phyloP scores from a whole-genome alignment of 2,329 filamentous ascomycete species.

The Ascocoryne sarcoides region DNA sequence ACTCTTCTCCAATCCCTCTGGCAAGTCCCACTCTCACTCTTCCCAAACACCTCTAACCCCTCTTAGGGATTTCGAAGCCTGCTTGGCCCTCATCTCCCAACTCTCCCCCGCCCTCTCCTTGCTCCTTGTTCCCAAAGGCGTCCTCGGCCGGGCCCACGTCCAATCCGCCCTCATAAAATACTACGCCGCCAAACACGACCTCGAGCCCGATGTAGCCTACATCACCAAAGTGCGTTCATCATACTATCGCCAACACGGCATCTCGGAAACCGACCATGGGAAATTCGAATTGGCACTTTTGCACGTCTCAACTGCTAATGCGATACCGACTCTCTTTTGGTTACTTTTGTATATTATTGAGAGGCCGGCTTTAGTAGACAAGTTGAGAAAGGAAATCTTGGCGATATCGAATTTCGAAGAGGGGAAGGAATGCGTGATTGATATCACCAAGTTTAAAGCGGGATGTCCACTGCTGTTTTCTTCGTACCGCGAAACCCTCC shows the following conservation, averaged over 20 bases:
- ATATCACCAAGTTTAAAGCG: conserved; percentile 30
- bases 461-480: conserved; percentile 35
- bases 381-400: conserved; percentile 27
- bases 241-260: conserved; percentile 20
- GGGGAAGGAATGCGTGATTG: conserved; percentile 24
- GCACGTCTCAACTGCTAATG: conserved; percentile 27
- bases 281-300: conserved; percentile 27
- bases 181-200: conserved; percentile 25
- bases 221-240: conserved; percentile 20
- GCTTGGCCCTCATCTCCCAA: conserved; percentile 19
- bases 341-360: conserved; percentile 26
- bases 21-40: conserved; percentile 16
- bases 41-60: not conserved
- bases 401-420: not conserved
- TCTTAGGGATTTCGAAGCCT: conserved; percentile 24
- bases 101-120: conserved; percentile 26
- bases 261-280: conserved; percentile 24
- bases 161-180: conserved; percentile 29
- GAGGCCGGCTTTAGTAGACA: conserved; percentile 20
- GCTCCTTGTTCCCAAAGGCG: conserved; percentile 26
- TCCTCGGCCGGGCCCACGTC: conserved; percentile 29
- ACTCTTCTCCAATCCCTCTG: conserved; percentile 32
- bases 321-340: conserved; percentile 34
- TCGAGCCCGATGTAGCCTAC: conserved; percentile 19
- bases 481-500: conserved; percentile 37